Evolutionary conservation across 331 rosid species (phyloP).

Genomic region (Quercus phellos): DNA sequence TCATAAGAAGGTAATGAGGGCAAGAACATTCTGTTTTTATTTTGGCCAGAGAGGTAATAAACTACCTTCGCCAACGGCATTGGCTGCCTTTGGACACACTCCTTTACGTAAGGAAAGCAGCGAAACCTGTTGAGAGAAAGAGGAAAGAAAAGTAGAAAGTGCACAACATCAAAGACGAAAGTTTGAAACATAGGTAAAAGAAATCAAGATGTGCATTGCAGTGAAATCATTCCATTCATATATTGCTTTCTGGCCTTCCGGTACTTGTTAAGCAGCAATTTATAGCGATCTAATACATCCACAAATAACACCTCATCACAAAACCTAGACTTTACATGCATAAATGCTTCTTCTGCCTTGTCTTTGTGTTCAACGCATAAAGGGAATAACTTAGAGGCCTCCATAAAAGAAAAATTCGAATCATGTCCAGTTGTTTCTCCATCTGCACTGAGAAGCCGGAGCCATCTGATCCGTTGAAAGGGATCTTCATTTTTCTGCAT

Average conservation of each 20-base stretch:
- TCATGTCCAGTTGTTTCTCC: slow-evolving; percentile 24
- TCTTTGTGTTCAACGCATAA: slow-evolving; percentile 35
- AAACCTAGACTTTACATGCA: slow-evolving; percentile 55
- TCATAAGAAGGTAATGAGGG: too few relatives aligned
- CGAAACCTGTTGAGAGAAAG: not conserved
- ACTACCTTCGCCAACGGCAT: too few relatives aligned
- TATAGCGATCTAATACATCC: slow-evolving; percentile 46
- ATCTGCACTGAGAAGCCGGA: slow-evolving; percentile 35
- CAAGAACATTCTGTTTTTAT: too few relatives aligned
- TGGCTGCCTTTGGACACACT: not conserved
- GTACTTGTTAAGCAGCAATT: slow-evolving; percentile 54
- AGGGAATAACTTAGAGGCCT: slow-evolving; percentile 28
- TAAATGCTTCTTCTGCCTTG: slow-evolving; percentile 46
- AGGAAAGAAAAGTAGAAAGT: not conserved
- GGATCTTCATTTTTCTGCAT: slow-evolving; percentile 59
- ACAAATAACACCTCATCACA: slow-evolving; percentile 51
- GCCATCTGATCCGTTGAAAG: slow-evolving; percentile 60
- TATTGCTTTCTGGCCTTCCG: slow-evolving; percentile 64
- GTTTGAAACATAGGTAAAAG: not conserved
- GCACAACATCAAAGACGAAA: not conserved
- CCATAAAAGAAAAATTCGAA: slow-evolving; percentile 30
- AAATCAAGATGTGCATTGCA: slow-evolving; percentile 40
- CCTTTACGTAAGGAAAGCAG: not conserved
- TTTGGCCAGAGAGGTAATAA: too few relatives aligned
- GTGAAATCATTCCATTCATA: slow-evolving; percentile 73